A percentile compares a stretch with the other conserved stretches of the same genome.
Conservation (phyloP, 2,329 filamentous ascomycete species). For the Diaporthe citriasiana region DNA sequence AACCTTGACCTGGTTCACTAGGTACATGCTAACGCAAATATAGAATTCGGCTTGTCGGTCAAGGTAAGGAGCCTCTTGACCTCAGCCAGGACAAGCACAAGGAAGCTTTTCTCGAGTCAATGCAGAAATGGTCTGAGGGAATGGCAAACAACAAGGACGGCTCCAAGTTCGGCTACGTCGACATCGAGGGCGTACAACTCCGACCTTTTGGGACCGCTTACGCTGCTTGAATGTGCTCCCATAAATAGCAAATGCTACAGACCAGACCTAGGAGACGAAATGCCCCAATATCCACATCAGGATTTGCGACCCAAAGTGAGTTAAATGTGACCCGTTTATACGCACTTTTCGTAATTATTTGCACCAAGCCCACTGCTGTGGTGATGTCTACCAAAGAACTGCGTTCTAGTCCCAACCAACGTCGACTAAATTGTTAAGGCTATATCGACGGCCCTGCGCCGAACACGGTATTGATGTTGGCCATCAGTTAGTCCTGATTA, state of each 20-base stretch:
- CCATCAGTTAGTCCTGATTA: neutral
- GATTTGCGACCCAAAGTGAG: neutral
- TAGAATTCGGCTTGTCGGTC: conserved; percentile 40
- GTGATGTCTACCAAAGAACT: neutral
- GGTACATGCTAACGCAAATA: neutral
- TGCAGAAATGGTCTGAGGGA: conserved; percentile 50
- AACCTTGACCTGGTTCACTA: neutral
- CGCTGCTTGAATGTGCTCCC: neutral
- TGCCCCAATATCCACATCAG: neutral
- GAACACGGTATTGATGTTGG: no score
- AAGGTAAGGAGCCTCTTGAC: conserved; percentile 49
- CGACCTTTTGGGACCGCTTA: conserved; percentile 52
- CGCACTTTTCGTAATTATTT: neutral
- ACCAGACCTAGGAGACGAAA: neutral
- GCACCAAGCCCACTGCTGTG: neutral
- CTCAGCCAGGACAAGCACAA: conserved; percentile 50
- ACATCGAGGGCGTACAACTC: conserved; percentile 51
- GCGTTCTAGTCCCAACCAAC: neutral
- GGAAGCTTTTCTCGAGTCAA: conserved; percentile 48
- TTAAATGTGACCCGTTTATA: neutral
- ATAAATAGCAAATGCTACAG: neutral
- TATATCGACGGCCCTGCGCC: neutral
- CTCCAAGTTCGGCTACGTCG: conserved; percentile 51
- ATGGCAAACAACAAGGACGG: conserved; percentile 51
- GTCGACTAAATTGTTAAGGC: no score